A percentile compares a stretch with the other conserved stretches of the same genome.
phyloP scores from a whole-genome alignment of 208 protist genomes.

The Leishmania arabica region DNA sequence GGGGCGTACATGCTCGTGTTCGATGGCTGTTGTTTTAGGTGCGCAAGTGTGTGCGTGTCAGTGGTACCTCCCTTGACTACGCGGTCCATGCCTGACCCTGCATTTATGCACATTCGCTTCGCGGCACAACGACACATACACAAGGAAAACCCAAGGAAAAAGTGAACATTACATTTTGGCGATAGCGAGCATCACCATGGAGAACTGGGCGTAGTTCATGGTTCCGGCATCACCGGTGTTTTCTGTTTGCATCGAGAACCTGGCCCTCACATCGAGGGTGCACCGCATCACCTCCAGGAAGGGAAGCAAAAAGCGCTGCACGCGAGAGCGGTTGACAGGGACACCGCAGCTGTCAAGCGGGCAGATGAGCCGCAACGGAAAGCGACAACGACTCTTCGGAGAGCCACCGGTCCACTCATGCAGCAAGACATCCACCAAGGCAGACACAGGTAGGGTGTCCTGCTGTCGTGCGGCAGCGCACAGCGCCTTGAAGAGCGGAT shows the following conservation, averaged over 20 bases:
- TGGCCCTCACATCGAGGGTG: background rate
- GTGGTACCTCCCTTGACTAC: background rate
- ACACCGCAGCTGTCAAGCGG: slow-evolving; percentile 81
- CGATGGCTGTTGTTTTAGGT: background rate
- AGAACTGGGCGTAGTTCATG: slow-evolving; percentile 87
- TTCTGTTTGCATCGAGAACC: background rate
- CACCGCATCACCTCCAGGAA: slow-evolving; percentile 34
- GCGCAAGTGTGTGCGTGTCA: background rate
- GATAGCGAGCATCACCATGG: slow-evolving; percentile 84
- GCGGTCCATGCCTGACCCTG: background rate
- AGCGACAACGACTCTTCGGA: slow-evolving; percentile 39
- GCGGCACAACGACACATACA: background rate
- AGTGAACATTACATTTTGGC: slow-evolving; percentile 47
- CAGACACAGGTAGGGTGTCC: slow-evolving; percentile 8
- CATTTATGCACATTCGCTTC: background rate
- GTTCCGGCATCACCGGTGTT: background rate
- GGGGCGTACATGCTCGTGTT: background rate
- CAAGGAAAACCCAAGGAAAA: background rate
- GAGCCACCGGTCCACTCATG: slow-evolving; percentile 29
- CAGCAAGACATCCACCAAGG: slow-evolving; percentile 27
- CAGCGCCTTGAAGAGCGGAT: slow-evolving; percentile 21
- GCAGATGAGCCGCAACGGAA: slow-evolving; percentile 27
- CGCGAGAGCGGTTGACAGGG: slow-evolving; percentile 37
- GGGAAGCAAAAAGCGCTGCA: slow-evolving; percentile 30
- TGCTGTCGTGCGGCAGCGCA: slow-evolving; percentile 17